Evolutionary conservation across 768 basidiomycete species (phyloP).

Genomic region (Hericium rajendrae): DNA sequence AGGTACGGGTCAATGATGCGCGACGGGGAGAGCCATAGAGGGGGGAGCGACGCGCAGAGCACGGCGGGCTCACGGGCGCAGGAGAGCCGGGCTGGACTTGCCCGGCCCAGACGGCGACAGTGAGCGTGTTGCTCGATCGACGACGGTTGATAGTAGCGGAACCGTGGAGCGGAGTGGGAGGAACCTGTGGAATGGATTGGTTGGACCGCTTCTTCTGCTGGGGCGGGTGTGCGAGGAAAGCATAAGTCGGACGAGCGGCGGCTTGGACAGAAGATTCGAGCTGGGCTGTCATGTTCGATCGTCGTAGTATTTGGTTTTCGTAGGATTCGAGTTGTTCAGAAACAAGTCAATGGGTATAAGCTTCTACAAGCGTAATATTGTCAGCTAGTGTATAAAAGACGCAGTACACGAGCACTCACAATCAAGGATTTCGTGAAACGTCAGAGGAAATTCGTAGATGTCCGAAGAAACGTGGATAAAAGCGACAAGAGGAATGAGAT

Average conservation of each 20-base stretch:
- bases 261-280: neutral
- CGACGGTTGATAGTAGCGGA: conserved; percentile 16
- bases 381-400: too few species aligned
- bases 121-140: conserved; percentile 36
- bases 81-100: conserved; percentile 66
- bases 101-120: conserved; percentile 56
- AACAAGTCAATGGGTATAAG: neutral
- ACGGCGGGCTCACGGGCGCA: conserved; percentile 26
- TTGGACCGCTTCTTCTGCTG: neutral
- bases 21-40: conserved; percentile 21
- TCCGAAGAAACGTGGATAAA: neutral
- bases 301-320: neutral
- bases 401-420: neutral
- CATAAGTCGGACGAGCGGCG: neutral
- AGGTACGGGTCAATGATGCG: conserved; percentile 19
- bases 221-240: neutral
- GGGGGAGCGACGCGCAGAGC: conserved; percentile 14
- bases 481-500: neutral
- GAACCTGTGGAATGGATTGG: neutral
- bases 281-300: too few species aligned
- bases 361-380: too few species aligned
- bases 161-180: conserved; percentile 5
- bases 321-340: neutral
- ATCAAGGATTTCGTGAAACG: neutral
- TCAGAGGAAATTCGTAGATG: neutral